Percentiles rank a stretch among this genome's conserved stretches.
These are phyloP conservation scores for Dendrobium catenatum DNA, from an alignment of 106 monocot genomes.

Conservation along the genomic window DNA sequence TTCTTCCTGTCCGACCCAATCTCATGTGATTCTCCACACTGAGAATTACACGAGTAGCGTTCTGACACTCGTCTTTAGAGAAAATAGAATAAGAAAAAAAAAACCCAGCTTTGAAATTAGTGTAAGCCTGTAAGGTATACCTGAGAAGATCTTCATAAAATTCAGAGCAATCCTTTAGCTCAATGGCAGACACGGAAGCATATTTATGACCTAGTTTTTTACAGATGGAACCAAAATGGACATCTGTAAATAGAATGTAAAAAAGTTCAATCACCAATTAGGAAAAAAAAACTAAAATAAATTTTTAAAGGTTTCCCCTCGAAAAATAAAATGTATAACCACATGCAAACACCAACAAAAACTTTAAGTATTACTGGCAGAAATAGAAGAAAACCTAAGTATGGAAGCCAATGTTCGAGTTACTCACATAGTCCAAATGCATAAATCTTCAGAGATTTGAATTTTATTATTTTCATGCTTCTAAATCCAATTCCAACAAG, in stretches of 20 bases:
- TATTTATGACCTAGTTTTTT: conserved; percentile 83
- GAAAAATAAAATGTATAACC: neutral
- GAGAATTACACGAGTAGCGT: neutral
- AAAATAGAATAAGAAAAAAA: neutral
- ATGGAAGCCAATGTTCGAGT: neutral
- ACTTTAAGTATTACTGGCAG: neutral
- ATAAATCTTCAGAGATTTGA: conserved; percentile 83
- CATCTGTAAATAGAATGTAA: conserved; percentile 39
- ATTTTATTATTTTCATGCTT: conserved; percentile 67
- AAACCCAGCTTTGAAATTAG: neutral
- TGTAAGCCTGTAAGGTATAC: conserved; percentile 20
- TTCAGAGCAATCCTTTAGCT: conserved; percentile 45
- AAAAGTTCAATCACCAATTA: conserved; percentile 2
- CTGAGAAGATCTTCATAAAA: conserved; percentile 81
- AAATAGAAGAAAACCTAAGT: conserved; percentile 1
- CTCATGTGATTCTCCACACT: neutral
- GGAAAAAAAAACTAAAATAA: neutral
- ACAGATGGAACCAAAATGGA: conserved; percentile 77
- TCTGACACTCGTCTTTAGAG: neutral
- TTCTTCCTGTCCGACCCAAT: neutral
- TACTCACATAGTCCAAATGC: conserved; percentile 98
- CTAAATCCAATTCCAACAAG: conserved; percentile 91
- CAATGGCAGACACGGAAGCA: conserved; percentile 50
- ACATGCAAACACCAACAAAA: neutral
- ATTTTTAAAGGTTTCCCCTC: neutral